Percentiles rank a stretch among this genome's conserved stretches.
phyloP scores from a whole-genome alignment of 164 flowering plant genomes.

The Berberis thunbergii region DNA sequence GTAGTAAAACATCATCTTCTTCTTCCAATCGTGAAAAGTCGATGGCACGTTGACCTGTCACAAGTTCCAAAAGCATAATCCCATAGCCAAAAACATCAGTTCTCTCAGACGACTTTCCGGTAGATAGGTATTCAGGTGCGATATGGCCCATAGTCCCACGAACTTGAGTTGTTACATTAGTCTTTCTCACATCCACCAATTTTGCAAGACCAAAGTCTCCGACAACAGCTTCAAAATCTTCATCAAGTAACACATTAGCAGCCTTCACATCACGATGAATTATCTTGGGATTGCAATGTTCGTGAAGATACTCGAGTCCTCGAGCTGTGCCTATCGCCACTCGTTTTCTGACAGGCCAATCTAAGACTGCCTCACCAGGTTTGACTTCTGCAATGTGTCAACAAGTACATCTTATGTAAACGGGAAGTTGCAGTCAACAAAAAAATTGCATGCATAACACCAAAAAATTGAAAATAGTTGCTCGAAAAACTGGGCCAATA shows the following conservation, averaged over 20 bases:
- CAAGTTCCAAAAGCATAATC: conserved; percentile 73
- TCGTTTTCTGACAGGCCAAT: conserved; percentile 61
- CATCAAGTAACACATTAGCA: conserved; percentile 71
- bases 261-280: conserved; percentile 90
- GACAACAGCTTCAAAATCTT: conserved; percentile 82
- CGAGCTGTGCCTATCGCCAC: conserved; percentile 79
- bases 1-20: conserved; percentile 79
- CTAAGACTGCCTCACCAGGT: conserved; percentile 63
- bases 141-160: conserved; percentile 94
- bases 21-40: conserved; percentile 82
- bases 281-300: conserved; percentile 81
- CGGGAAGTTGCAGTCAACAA: too few species aligned
- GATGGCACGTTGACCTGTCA: conserved; percentile 82
- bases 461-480: too few species aligned
- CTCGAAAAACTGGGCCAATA: too few species aligned
- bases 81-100: conserved; percentile 87
- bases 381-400: conserved; percentile 39
- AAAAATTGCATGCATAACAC: too few species aligned
- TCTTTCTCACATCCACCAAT: conserved; percentile 66
- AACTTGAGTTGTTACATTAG: conserved; percentile 80
- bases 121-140: conserved; percentile 83
- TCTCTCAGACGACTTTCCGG: conserved; percentile 79
- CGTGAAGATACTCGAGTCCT: conserved; percentile 75
- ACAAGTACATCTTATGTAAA: too few species aligned
- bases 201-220: conserved; percentile 86